Percentiles rank a stretch among this genome's conserved stretches.
Evolutionary conservation across 1,284 basidiomycete genomes (phyloP).

Genomic region (Rhodotorula glutinis): DNA sequence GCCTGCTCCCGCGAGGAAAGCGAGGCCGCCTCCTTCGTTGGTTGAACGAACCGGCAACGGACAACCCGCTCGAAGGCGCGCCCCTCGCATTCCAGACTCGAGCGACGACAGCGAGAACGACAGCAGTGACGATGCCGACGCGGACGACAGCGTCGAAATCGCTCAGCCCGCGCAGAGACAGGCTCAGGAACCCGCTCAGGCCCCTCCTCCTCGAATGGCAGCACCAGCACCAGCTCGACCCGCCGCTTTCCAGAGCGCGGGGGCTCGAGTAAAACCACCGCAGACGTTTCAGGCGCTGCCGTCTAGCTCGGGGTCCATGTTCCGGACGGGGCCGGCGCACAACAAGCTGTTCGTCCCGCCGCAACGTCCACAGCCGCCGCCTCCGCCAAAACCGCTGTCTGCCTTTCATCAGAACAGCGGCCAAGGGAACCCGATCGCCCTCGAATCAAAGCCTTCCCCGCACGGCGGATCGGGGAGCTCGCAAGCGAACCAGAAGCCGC

Average conservation of each 20-base stretch:
- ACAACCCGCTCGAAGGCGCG: background rate
- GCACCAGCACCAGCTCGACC: background rate
- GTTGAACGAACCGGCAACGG: background rate
- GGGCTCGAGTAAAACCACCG: no score
- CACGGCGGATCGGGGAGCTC: no score
- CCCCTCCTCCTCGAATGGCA: background rate
- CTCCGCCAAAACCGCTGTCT: background rate
- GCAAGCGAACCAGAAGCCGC: no score
- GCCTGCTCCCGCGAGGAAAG: background rate
- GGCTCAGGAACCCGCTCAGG: background rate
- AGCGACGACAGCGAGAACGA: background rate
- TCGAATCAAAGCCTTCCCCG: no score
- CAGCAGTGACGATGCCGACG: background rate
- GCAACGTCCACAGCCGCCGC: background rate
- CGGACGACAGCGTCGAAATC: background rate
- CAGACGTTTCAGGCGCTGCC: background rate
- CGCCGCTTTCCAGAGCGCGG: background rate
- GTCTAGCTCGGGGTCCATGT: background rate
- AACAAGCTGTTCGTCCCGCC: background rate
- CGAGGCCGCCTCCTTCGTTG: no score
- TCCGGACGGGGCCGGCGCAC: background rate
- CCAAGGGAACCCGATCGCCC: no score
- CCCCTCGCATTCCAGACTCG: slow-evolving; percentile 5
- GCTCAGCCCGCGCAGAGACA: background rate
- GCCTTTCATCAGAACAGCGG: no score